These are phyloP conservation scores for Paragyromitra xinjiangensis DNA, from an alignment of 495 filamentous ascomycete genomes.

Conservation along the genomic window DNA sequence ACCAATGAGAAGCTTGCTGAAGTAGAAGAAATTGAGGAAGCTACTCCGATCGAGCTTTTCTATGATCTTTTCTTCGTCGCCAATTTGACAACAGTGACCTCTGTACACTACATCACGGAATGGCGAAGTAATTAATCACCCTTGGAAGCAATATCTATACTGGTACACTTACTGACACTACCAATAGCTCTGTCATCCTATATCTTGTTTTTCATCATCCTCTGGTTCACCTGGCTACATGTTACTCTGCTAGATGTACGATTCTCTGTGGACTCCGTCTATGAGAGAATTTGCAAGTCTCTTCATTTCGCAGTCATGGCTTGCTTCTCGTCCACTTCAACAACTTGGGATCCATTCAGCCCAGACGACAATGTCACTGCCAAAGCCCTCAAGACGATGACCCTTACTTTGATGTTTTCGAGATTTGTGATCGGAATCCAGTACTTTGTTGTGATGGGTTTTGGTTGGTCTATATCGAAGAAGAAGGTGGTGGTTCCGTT, in stretches of 20 bases:
- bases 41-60: constrained; percentile 66
- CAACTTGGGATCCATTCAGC: constrained; percentile 58
- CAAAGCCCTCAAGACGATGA: constrained; percentile 63
- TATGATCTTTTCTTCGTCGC: constrained; percentile 73
- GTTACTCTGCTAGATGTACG: constrained; percentile 74
- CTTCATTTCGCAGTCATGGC: constrained; percentile 71
- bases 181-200: constrained; percentile 59
- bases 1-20: constrained; percentile 41
- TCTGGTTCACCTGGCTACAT: constrained; percentile 79
- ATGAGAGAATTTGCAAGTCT: constrained; percentile 71
- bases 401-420: constrained; percentile 68
- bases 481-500: constrained; percentile 57
- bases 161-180: constrained; percentile 1
- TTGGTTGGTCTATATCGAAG: constrained; percentile 59
- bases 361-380: constrained; percentile 61
- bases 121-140: constrained; percentile 32
- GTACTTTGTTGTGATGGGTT: constrained; percentile 64
- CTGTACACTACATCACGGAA: constrained; percentile 64
- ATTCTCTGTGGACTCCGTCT: constrained; percentile 73
- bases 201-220: constrained; percentile 68
- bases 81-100: constrained; percentile 70
- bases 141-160: background rate
- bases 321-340: constrained; percentile 68
- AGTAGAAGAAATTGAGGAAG: constrained; percentile 50
- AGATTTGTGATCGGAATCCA: constrained; percentile 68